Conservation (phyloP, 805 yeast genomes). For the Vanderwaltozyma yarrowii region DNA sequence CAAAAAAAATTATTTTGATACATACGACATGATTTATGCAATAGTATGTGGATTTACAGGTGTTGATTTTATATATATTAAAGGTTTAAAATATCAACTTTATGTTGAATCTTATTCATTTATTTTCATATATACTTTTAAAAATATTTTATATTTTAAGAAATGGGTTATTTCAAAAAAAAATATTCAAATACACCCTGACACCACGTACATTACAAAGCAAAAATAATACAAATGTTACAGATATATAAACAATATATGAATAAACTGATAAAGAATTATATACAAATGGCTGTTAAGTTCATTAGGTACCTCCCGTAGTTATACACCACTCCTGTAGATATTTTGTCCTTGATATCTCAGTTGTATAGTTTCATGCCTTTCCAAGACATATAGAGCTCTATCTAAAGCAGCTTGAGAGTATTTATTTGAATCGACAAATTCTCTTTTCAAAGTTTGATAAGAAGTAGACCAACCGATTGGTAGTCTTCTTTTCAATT, state of each 20-base stretch:
- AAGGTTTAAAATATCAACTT: too few species aligned
- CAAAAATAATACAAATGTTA: neutral
- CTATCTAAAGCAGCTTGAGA: conserved; percentile 67
- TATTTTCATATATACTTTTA: too few species aligned
- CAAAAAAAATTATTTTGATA: neutral
- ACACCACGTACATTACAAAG: neutral
- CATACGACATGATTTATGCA: conserved; percentile 2
- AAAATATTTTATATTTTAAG: too few species aligned
- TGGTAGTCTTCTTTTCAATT: conserved; percentile 81
- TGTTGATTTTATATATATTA: too few species aligned
- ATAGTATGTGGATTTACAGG: too few species aligned
- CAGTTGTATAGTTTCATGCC: conserved; percentile 79
- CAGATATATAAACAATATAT: neutral
- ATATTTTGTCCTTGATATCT: conserved; percentile 80
- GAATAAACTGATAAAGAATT: neutral
- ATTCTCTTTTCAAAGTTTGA: conserved; percentile 71
- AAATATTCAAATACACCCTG: neutral
- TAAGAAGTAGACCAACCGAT: conserved; percentile 94
- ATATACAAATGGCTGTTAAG: neutral
- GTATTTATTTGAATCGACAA: conserved; percentile 55
- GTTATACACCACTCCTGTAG: conserved; percentile 59
- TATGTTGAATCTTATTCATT: too few species aligned
- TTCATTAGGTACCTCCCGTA: too few species aligned
- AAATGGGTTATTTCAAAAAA: neutral
- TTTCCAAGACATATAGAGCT: conserved; percentile 71